Base-by-base conservation (phyloP, 2,329 filamentous ascomycete species). In the Aspergillus arachidicola region DNA sequence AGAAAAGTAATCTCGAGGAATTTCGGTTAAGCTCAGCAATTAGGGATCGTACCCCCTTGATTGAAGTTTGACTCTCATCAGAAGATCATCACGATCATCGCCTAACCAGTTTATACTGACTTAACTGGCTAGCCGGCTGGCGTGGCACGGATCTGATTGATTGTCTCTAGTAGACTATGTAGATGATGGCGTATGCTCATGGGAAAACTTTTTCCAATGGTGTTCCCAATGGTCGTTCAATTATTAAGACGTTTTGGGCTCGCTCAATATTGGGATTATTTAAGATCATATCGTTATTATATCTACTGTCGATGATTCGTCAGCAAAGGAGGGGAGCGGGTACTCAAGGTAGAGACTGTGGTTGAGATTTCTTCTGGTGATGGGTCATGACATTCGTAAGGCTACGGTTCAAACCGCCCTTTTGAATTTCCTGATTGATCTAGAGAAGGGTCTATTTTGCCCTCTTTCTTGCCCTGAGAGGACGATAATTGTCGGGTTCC, bases 61-160 rank as follows among this genome's bases (percentile, higher is more conserved):
- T 21, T 28, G 58, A 63, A 56, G 48, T 55, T 63, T 61, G 56
- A 12, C 41, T 43, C 61, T 63, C 56, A 63, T 59, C 59, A 60
- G 34, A 57, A 34, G 59, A 64, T 64, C 62, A 65, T 36, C 65
- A 59, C 57, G 63, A 66, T 66, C 62, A 64, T 58, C 62, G 43
- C 51, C 32, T 21, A 26, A 55, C 32, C 32, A 26, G 32, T 36
- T 28, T 28, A 10, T n/a, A 30, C 21, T 51, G 28, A 19, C 9
- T 51, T 32, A 7, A 11, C 6, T 55, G 30, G 51, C 32, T 23
- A 41, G 38, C 38, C 16, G 21, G 51, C 32, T 55, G 32, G 58
- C 46, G 46, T 59, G 36, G 58, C 36, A 54, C n/a, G 11, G 34
- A 54, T 45, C 48, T 50, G 36, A 32, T 23, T 23, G 34, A 30